Percentiles rank a stretch among this genome's conserved stretches.
Conservation (phyloP, 129 eudicot genomes). For the Kitagawia praeruptora region DNA sequence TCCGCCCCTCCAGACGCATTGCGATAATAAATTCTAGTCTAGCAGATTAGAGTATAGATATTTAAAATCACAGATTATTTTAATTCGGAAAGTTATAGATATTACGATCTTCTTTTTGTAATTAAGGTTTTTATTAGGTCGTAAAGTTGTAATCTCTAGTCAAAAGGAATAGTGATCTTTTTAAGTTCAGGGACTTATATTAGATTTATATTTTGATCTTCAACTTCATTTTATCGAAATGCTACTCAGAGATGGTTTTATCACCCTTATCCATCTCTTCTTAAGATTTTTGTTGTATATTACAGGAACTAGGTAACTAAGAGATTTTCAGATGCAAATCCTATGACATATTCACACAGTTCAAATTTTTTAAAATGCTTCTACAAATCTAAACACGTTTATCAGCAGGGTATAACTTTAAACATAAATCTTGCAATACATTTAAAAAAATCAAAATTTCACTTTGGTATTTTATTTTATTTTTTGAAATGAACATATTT, state of each 20-base stretch:
- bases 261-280: background rate
- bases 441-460: background rate
- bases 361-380: background rate
- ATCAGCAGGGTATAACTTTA: background rate
- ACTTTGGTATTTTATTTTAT: background rate
- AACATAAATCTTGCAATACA: background rate
- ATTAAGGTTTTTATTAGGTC: background rate
- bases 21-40: background rate
- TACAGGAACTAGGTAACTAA: background rate
- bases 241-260: background rate
- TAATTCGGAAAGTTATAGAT: background rate
- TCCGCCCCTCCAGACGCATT: background rate
- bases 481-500: background rate
- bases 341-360: background rate
- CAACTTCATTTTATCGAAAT: background rate
- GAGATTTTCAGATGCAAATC: background rate
- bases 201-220: background rate
- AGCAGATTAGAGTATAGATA: background rate
- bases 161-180: background rate
- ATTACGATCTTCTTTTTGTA: background rate
- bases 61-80: too few species aligned
- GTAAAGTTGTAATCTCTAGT: background rate
- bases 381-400: background rate
- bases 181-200: background rate
- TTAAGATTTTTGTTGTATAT: background rate